These are phyloP conservation scores for Purpureocillium takamizusanense DNA, from an alignment of 2,329 filamentous ascomycete species.

Conservation along the genomic window DNA sequence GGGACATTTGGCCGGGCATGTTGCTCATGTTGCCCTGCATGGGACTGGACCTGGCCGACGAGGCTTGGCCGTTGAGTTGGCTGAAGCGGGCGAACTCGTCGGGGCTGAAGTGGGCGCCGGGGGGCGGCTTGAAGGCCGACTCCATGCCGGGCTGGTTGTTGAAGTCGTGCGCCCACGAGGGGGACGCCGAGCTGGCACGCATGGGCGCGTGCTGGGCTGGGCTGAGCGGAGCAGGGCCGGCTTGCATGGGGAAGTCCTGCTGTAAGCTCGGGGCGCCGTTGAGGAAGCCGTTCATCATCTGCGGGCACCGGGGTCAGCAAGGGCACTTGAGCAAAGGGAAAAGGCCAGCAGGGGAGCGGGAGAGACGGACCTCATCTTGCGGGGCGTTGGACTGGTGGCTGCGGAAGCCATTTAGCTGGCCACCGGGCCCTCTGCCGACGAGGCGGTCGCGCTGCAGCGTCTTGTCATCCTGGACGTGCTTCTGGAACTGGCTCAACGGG, in stretches of 20 bases:
- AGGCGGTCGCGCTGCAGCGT: slow-evolving; percentile 86
- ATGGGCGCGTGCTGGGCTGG: slow-evolving; percentile 41
- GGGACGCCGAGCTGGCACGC: slow-evolving; percentile 43
- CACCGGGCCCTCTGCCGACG: slow-evolving; percentile 63
- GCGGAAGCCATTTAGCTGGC: slow-evolving; percentile 67
- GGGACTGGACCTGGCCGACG: slow-evolving; percentile 43
- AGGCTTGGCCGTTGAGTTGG: slow-evolving; percentile 54
- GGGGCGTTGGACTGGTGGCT: slow-evolving; percentile 58
- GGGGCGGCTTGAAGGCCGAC: slow-evolving; percentile 53
- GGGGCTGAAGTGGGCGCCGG: slow-evolving; percentile 58
- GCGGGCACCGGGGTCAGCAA: slow-evolving; percentile 19
- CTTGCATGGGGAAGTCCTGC: slow-evolving; percentile 44
- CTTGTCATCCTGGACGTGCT: slow-evolving; percentile 94
- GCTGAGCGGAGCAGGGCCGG: slow-evolving; percentile 37
- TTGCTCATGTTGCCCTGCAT: slow-evolving; percentile 45
- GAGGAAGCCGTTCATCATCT: slow-evolving; percentile 93
- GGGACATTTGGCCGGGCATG: slow-evolving; percentile 36
- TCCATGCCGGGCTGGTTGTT: slow-evolving; percentile 60
- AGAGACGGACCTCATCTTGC: slow-evolving; percentile 59
- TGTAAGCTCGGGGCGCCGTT: slow-evolving; percentile 61
- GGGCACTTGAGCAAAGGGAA: background rate
- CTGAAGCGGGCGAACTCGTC: slow-evolving; percentile 86
- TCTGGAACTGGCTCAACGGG: slow-evolving; percentile 93
- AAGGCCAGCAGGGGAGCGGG: background rate
- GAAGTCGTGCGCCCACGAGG: slow-evolving; percentile 45